phyloP scores from a whole-genome alignment of 306 rosid genomes.

The Acacia melanoxylon region DNA sequence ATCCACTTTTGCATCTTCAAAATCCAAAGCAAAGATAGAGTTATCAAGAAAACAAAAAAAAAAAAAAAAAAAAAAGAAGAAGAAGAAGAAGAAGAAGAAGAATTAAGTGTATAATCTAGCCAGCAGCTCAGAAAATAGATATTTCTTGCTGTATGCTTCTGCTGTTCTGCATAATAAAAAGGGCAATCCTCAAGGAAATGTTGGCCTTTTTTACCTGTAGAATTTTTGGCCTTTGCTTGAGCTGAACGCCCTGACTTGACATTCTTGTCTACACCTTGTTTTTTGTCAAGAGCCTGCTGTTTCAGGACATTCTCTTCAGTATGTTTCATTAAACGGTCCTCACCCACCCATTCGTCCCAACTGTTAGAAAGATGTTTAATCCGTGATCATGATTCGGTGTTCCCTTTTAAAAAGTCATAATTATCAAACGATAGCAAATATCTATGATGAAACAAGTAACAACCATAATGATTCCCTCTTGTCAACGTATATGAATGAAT shows the following conservation, averaged over 20 bases:
- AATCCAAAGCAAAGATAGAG: constrained; percentile 16
- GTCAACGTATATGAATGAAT: constrained; percentile 13
- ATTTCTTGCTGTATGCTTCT: background rate
- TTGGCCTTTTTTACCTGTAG: constrained; percentile 41
- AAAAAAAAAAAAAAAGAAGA: too few species aligned
- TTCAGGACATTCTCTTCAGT: constrained; percentile 64
- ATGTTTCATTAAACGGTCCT: constrained; percentile 66
- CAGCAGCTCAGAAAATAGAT: background rate
- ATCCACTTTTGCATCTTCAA: constrained; percentile 60
- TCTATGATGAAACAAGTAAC: constrained; percentile 3
- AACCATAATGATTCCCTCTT: constrained; percentile 13
- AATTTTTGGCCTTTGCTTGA: constrained; percentile 56
- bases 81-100: background rate
- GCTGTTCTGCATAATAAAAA: background rate
- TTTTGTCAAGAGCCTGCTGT: constrained; percentile 70
- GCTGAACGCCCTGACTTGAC: constrained; percentile 63
- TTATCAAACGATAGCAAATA: constrained; percentile 40
- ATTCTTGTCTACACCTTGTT: constrained; percentile 66
- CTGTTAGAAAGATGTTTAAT: constrained; percentile 77
- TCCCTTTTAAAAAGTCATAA: constrained; percentile 54
- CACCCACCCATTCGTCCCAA: constrained; percentile 87
- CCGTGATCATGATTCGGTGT: constrained; percentile 57
- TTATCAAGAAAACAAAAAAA: background rate
- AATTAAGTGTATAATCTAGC: background rate
- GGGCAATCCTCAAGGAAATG: background rate